Conservation (phyloP, 2,329 filamentous ascomycete species). For the Keithomyces neogunnii region DNA sequence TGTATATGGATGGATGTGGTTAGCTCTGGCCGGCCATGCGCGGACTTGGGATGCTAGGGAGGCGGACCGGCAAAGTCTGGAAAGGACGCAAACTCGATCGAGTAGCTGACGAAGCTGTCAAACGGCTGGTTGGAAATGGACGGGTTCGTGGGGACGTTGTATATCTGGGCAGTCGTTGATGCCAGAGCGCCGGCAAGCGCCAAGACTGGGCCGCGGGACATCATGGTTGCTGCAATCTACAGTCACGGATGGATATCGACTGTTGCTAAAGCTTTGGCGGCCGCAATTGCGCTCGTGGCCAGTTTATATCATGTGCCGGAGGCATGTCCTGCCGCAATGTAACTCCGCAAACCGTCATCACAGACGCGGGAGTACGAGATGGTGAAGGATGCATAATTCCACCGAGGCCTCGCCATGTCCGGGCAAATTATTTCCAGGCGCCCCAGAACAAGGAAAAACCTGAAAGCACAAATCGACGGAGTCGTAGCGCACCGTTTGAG, state of each 20-base stretch:
- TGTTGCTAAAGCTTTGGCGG: too few species aligned
- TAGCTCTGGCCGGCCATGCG: background rate
- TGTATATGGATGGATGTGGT: background rate
- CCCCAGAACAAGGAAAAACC: too few species aligned
- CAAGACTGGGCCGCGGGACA: background rate
- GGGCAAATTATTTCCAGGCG: too few species aligned
- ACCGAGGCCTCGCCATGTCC: too few species aligned
- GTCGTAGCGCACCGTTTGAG: too few species aligned
- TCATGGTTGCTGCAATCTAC: background rate
- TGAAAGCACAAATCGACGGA: background rate
- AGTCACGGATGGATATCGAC: background rate
- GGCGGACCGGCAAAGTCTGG: constrained; percentile 38
- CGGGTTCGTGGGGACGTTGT: constrained; percentile 7
- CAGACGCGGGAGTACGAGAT: too few species aligned
- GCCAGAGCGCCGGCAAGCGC: constrained; percentile 7
- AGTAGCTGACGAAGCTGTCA: constrained; percentile 38
- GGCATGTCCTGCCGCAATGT: too few species aligned
- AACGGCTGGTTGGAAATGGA: constrained; percentile 5
- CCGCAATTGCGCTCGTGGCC: too few species aligned
- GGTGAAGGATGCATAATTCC: too few species aligned
- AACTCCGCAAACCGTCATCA: too few species aligned
- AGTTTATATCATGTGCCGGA: too few species aligned
- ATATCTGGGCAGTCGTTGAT: constrained; percentile 4
- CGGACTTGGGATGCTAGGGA: background rate
- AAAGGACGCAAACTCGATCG: constrained; percentile 43